A percentile compares a stretch with the other conserved stretches of the same genome.
These are phyloP conservation scores for Gracilariopsis chorda DNA, from an alignment of 23 red algal genomes.

Conservation along the genomic window DNA sequence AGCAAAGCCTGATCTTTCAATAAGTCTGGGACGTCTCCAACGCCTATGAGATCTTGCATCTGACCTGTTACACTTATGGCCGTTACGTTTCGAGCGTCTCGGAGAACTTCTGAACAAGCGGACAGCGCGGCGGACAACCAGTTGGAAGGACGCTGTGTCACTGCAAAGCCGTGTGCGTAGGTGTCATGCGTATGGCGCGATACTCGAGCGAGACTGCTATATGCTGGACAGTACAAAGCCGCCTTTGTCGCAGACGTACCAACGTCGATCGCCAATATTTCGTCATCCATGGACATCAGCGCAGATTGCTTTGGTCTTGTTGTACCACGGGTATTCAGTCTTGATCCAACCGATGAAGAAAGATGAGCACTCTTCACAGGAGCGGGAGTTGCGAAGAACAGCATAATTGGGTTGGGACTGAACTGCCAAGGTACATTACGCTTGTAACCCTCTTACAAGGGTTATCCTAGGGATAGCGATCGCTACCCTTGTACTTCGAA, in stretches of 20 bases:
- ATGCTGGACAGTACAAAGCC: background rate
- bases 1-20: conserved; percentile 6
- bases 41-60: conserved; percentile 57
- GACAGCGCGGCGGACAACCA: conserved; percentile 12
- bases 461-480: no score
- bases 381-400: no score
- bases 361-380: no score
- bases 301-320: no score
- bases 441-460: no score
- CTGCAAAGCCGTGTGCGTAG: background rate
- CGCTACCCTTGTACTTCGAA: no score
- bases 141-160: conserved; percentile 18
- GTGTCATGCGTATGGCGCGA: conserved; percentile 12
- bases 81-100: background rate
- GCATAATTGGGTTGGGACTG: no score
- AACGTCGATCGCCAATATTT: conserved; percentile 33
- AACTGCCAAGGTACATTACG: no score
- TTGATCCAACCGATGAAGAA: no score
- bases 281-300: no score
- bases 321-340: no score
- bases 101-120: background rate
- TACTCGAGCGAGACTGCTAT: background rate
- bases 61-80: conserved; percentile 51
- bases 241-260: conserved; percentile 48
- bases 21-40: conserved; percentile 15